phyloP scores from a whole-genome alignment of 352 stramenopile genomes.

The Globisporangium heterothallicum region DNA sequence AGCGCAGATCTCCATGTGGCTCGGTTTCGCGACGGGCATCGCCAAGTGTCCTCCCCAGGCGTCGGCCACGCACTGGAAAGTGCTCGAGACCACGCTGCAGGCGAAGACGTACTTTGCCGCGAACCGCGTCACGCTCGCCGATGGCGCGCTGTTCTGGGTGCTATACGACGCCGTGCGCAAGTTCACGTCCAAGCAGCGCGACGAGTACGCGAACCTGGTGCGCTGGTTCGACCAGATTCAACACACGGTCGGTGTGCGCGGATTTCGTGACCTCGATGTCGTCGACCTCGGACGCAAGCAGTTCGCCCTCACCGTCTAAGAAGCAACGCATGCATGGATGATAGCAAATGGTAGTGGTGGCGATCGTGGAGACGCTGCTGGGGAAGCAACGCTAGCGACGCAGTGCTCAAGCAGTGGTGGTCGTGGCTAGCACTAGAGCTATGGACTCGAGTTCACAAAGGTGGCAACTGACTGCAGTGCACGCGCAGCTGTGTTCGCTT shows the following conservation, averaged over 20 bases:
- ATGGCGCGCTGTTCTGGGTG: conserved; percentile 72
- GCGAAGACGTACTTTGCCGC: conserved; percentile 62
- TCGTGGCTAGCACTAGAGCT: no score
- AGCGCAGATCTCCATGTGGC: conserved; percentile 73
- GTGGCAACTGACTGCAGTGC: no score
- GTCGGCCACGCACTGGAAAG: conserved; percentile 45
- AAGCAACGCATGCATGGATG: conserved; percentile 18
- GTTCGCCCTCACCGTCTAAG: conserved; percentile 59
- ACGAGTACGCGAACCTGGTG: conserved; percentile 50
- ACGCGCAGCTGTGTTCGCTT: no score
- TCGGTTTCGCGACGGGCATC: conserved; percentile 56
- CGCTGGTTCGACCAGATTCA: conserved; percentile 87
- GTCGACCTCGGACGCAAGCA: conserved; percentile 42
- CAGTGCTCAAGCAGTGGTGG: no score
- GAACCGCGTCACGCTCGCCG: conserved; percentile 70
- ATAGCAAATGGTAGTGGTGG: background rate
- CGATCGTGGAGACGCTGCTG: no score
- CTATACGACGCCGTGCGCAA: conserved; percentile 33
- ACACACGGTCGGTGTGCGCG: conserved; percentile 74
- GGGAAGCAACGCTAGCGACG: no score
- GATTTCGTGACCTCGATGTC: conserved; percentile 73
- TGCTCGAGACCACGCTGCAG: conserved; percentile 52
- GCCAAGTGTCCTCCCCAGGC: conserved; percentile 30
- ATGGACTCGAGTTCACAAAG: no score
- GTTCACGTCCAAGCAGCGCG: conserved; percentile 34